phyloP scores from a whole-genome alignment of 179 eudicot species.

The Silene noctiflora region DNA sequence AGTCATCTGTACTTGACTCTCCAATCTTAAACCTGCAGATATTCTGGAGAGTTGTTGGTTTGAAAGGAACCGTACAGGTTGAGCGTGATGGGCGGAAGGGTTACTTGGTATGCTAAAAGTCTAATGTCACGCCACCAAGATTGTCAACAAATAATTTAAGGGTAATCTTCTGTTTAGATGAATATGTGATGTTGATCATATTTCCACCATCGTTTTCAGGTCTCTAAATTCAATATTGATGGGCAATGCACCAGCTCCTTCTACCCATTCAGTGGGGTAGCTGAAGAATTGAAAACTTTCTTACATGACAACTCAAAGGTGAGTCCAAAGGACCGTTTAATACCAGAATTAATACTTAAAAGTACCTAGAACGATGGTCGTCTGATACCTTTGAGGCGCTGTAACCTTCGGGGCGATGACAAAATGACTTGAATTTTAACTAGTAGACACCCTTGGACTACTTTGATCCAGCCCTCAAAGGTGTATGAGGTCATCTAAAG shows the following conservation, averaged over 20 bases:
- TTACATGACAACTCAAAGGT: conserved; percentile 64
- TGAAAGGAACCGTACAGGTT: conserved; percentile 78
- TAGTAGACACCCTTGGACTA: too few relatives aligned
- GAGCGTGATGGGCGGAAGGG: conserved; percentile 85
- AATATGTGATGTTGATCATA: background rate
- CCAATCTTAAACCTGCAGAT: conserved; percentile 37
- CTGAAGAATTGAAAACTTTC: conserved; percentile 81
- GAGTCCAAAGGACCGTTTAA: conserved; percentile 11
- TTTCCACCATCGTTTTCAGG: conserved; percentile 42
- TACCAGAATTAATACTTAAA: background rate
- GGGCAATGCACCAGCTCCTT: conserved; percentile 64
- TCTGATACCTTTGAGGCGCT: background rate
- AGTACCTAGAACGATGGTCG: background rate
- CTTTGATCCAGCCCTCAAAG: too few relatives aligned
- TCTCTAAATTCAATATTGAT: conserved; percentile 44
- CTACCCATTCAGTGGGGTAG: conserved; percentile 80
- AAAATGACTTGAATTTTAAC: too few relatives aligned
- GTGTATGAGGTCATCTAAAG: too few relatives aligned
- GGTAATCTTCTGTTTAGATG: background rate
- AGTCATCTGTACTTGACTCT: conserved; percentile 6
- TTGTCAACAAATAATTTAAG: background rate
- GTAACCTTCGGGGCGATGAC: too few relatives aligned
- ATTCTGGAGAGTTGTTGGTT: conserved; percentile 86
- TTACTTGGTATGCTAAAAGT: conserved; percentile 51
- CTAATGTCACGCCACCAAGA: background rate